Evolutionary conservation across 2,329 filamentous ascomycete species (phyloP).

Genomic region (Talaromyces marneffei): DNA sequence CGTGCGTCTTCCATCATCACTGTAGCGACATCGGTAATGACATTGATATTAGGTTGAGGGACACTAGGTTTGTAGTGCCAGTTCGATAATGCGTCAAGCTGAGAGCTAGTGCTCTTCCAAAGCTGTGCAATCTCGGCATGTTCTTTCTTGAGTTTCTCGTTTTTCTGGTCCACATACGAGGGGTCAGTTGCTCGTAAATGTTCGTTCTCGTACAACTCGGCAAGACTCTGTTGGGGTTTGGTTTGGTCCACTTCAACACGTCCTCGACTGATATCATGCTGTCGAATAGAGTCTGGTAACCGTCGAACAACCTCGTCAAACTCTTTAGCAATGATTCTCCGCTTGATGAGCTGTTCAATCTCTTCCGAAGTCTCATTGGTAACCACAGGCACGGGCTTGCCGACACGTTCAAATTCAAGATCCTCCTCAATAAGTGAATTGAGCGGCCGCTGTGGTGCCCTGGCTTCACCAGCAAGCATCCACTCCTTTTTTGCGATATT

Average conservation of each 20-base stretch:
- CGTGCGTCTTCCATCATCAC: conserved; percentile 93
- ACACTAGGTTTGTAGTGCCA: conserved; percentile 95
- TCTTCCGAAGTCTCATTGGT: conserved; percentile 84
- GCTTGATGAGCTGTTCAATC: conserved; percentile 91
- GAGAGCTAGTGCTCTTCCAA: conserved; percentile 74
- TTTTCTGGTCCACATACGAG: conserved; percentile 70
- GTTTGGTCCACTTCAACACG: conserved; percentile 77
- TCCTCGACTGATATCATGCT: conserved; percentile 61
- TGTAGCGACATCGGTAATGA: conserved; percentile 85
- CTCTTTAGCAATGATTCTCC: conserved; percentile 79
- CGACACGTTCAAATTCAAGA: conserved; percentile 88
- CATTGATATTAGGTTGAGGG: conserved; percentile 70
- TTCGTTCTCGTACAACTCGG: conserved; percentile 91
- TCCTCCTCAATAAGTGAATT: conserved; percentile 95
- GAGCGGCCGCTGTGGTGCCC: conserved; percentile 70
- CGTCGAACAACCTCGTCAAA: conserved; percentile 88
- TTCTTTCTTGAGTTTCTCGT: conserved; percentile 75
- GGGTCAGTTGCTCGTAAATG: conserved; percentile 74
- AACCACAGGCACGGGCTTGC: conserved; percentile 91
- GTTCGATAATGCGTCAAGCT: conserved; percentile 82
- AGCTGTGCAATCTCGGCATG: conserved; percentile 75
- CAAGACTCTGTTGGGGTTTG: conserved; percentile 80
- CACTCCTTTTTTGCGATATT: conserved; percentile 87
- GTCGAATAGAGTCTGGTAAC: conserved; percentile 65
- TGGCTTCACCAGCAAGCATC: conserved; percentile 83